Evolutionary conservation across 2,329 filamentous ascomycete genomes (phyloP), one percentile per base, ranked within the genome.

Genomic region (Diaporthe citrichinensis): DNA sequence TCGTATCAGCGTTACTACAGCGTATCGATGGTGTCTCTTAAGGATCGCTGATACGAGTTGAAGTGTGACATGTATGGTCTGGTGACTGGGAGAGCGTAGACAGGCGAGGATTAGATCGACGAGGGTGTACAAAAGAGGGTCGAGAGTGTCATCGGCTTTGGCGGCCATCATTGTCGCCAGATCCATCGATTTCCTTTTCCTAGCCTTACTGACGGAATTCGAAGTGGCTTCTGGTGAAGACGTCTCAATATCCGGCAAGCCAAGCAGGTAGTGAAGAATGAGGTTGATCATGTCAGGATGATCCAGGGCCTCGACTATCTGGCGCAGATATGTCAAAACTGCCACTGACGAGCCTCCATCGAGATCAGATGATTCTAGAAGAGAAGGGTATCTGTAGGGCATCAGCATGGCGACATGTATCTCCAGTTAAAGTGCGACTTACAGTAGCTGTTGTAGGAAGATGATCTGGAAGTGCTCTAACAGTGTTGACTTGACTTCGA

Each of bases 381-480:
- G 88, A 1, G 97, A 99, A 2, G 97, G 97, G 82, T 99, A 98
- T 86, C 95, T 97, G 78, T 3, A 28, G 75, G 81, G 49, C 79
- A 65, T 57, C 65, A 67, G 46, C 28, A 61, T 51, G n/a, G 9
- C 41, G 3, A 20, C 23, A 36, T 44, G 25, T 20, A 17, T 46
- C 49, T 36, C 7, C 12, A 25, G 20, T 20, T 17, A 41, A n/a
- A 17, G 36, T 25, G 28, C 6, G 7, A 85, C 93, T 82, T 85
- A 98, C 91, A 99, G 86, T 80, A 99, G 87, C 84, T 99, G 97
- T 84, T 98, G 95, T 71, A 99, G 87, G 83, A 99, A 99, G 46
- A 99, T 92, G 79, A 98, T 94, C 82, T 98, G 96, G 81, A 99
- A 99, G 84, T 99, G 97, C 82, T 99, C 97, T 44, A 99, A 89